Conservation (phyloP, 805 yeast species). For the Wickerhamiella occidentalis region DNA sequence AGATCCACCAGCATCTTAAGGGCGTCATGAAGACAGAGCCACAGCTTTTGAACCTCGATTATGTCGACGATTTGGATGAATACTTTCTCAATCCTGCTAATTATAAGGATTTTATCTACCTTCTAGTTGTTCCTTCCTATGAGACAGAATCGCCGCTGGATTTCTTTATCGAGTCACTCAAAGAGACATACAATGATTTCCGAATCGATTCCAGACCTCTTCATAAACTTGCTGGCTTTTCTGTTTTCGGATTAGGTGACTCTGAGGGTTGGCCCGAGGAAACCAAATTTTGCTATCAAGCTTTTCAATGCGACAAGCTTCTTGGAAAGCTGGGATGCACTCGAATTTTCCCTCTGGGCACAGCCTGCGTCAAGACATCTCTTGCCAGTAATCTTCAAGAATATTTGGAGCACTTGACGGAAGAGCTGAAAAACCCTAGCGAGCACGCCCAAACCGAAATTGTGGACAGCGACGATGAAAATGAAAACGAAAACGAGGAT, state of each 20-base stretch:
- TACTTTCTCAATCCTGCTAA: slow-evolving; percentile 54
- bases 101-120: slow-evolving; percentile 36
- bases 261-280: slow-evolving; percentile 62
- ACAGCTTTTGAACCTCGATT: slow-evolving; percentile 57
- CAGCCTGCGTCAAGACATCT: slow-evolving; percentile 59
- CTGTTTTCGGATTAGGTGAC: slow-evolving; percentile 84
- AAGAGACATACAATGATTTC: slow-evolving; percentile 74
- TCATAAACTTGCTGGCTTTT: slow-evolving; percentile 55
- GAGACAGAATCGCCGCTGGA: slow-evolving; percentile 90
- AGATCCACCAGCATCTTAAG: slow-evolving; percentile 32
- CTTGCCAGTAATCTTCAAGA: slow-evolving; percentile 47
- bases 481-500: slow-evolving; percentile 30
- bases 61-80: slow-evolving; percentile 71
- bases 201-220: slow-evolving; percentile 76
- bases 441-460: slow-evolving; percentile 54
- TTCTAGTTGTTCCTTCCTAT: slow-evolving; percentile 75
- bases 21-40: slow-evolving; percentile 33
- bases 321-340: slow-evolving; percentile 76
- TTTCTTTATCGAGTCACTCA: slow-evolving; percentile 65
- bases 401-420: slow-evolving; percentile 53
- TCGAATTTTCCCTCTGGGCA: slow-evolving; percentile 72
- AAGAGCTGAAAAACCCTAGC: slow-evolving; percentile 46
- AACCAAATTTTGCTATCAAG: slow-evolving; percentile 76
- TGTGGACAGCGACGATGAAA: slow-evolving; percentile 46
- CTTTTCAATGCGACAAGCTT: slow-evolving; percentile 58